Percentiles rank a stretch among this genome's conserved stretches.
Conservation (phyloP, 2,329 filamentous ascomycete genomes). For the Paracoccidioides lutzii region DNA sequence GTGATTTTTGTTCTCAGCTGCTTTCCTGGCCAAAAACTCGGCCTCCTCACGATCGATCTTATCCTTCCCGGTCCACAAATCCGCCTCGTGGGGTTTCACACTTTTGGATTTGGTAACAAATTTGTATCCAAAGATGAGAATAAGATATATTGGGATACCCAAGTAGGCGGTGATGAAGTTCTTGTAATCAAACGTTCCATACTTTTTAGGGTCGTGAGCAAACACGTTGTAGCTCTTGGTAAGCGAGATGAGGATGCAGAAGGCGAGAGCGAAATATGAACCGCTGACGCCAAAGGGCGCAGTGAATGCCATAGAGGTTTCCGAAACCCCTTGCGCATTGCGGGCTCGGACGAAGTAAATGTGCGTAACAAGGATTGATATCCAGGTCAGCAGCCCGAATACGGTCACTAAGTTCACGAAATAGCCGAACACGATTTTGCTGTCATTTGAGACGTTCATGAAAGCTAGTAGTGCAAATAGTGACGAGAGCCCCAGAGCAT, state of each 20-base stretch:
- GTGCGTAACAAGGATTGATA: constrained; percentile 34
- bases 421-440: constrained; percentile 33
- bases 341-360: constrained; percentile 35
- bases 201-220: constrained; percentile 38
- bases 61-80: constrained; percentile 17
- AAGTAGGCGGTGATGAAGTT: constrained; percentile 38
- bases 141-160: constrained; percentile 28
- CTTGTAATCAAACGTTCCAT: constrained; percentile 41
- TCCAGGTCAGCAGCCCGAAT: constrained; percentile 35
- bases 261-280: constrained; percentile 49
- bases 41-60: constrained; percentile 44
- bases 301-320: constrained; percentile 29
- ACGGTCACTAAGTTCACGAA: constrained; percentile 34
- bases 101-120: constrained; percentile 11
- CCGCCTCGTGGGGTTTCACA: constrained; percentile 13
- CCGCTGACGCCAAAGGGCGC: constrained; percentile 39
- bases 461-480: constrained; percentile 33
- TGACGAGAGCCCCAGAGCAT: constrained; percentile 29
- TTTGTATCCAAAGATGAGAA: constrained; percentile 23
- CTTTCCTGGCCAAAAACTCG: constrained; percentile 58
- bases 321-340: constrained; percentile 25
- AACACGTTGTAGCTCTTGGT: constrained; percentile 72
- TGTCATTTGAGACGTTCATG: constrained; percentile 28
- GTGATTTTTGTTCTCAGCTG: constrained; percentile 53
- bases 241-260: constrained; percentile 51